These are phyloP conservation scores for Aristolochia californica DNA, from an alignment of 164 flowering plant genomes.

Conservation along the genomic window DNA sequence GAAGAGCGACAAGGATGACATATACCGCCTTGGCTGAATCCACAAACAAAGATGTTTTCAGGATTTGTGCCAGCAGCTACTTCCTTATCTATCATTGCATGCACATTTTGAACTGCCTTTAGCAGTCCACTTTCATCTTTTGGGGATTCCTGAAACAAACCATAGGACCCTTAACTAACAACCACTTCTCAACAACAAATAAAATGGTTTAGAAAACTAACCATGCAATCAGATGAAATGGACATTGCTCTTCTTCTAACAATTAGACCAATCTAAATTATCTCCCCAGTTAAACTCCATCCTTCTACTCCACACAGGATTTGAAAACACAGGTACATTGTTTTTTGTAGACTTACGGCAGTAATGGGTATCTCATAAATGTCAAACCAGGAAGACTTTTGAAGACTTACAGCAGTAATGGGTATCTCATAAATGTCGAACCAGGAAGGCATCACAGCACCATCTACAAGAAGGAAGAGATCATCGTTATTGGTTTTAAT, in stretches of 20 bases:
- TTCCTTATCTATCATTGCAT: constrained; percentile 86
- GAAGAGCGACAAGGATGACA: constrained; percentile 5
- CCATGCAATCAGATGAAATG: too few relatives aligned
- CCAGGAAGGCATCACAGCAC: constrained; percentile 93
- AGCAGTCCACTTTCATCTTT: constrained; percentile 57
- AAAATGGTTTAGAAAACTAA: too few relatives aligned
- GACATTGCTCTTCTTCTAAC: too few relatives aligned
- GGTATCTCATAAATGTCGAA: constrained; percentile 93
- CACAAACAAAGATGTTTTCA: constrained; percentile 73
- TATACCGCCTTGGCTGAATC: constrained; percentile 98
- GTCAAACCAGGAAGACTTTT: constrained; percentile 98
- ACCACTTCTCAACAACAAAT: not conserved
- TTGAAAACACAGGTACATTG: not conserved
- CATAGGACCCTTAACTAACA: not conserved
- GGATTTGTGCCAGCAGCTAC: constrained; percentile 68
- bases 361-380: constrained; percentile 80
- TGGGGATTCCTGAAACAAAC: constrained; percentile 59
- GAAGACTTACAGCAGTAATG: constrained; percentile 61
- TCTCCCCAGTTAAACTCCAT: too few relatives aligned
- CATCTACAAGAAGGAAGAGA: constrained; percentile 46
- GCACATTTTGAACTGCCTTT: constrained; percentile 78
- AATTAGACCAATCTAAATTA: too few relatives aligned
- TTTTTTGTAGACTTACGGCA: constrained; percentile 32
- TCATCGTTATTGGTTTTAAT: not conserved
- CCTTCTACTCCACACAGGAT: not conserved